Base-by-base conservation (phyloP, 2,329 filamentous ascomycete species). In the Hymenoscyphus occultus region DNA sequence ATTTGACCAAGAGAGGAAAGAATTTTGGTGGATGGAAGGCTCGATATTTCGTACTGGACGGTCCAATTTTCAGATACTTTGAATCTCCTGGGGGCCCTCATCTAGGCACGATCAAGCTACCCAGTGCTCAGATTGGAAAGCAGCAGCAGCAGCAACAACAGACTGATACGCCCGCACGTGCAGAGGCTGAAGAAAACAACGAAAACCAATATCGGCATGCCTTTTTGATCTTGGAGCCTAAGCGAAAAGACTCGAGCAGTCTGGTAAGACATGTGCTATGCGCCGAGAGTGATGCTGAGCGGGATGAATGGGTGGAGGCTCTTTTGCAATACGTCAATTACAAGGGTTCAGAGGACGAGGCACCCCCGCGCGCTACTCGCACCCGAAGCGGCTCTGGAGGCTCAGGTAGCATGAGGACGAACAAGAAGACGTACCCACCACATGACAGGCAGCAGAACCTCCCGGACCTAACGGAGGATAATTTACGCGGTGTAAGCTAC, bases 1-100 rank as follows among this genome's bases (percentile, higher is more conserved):
- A 98, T 77, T 80, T 99, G 60, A 98, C 95, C 1, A 99, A 99
- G 80, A 87, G 91, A 71, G 95, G 95, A 59, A 99, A 99, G 82
- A 98, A 98, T 74, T 99, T 99, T 79, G 95, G 95, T 61, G 95
- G 95, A 59, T 99, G 95, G 95, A 99, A 99, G 78, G 93, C 93
- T 12, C 81, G 88, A 64, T 90, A 86, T 73, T 91, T 91, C 73
- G 82, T 89, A 14, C 80, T 91, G 3, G 86, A 91, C 71, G 88
- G 87, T 10, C 84, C 89, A 5, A 83, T 89, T 64, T 80, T 99
- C 72, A 93, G 90, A 72, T 99, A 99, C 76, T 98, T 91, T 73
- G 95, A 99, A 77, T 87, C 90, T 1, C 93, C 92, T 2, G 93
- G 94, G 59, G 95, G 95, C 56, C 88, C 92, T 16, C 92, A 97